Evolutionary conservation across 2,329 filamentous ascomycete genomes (phyloP).

Genomic region (Leptographium radiaticola): DNA sequence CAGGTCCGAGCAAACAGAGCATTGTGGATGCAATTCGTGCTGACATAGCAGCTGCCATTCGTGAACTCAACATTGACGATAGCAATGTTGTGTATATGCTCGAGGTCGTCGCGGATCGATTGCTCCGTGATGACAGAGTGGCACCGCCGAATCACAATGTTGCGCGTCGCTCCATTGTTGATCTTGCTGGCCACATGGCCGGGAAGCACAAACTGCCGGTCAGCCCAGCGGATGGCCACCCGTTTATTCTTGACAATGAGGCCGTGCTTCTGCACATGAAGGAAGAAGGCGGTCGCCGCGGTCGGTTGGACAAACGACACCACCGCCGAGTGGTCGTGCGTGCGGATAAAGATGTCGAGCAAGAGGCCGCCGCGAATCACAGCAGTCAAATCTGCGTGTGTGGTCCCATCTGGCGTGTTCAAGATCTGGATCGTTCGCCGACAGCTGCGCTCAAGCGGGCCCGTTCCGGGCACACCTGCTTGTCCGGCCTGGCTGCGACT

Average conservation of each 20-base stretch:
- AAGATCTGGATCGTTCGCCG: slow-evolving; percentile 48
- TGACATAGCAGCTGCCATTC: slow-evolving; percentile 50
- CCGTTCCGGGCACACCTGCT: background rate
- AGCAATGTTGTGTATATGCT: slow-evolving; percentile 70
- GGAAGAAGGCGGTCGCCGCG: slow-evolving; percentile 51
- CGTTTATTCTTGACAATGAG: slow-evolving; percentile 57
- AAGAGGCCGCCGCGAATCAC: slow-evolving; percentile 58
- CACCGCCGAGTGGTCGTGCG: slow-evolving; percentile 43
- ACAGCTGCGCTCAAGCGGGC: slow-evolving; percentile 12
- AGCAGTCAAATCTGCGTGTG: slow-evolving; percentile 51
- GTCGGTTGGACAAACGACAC: slow-evolving; percentile 57
- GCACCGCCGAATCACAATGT: slow-evolving; percentile 54
- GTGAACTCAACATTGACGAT: slow-evolving; percentile 52
- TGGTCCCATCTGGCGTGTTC: slow-evolving; percentile 48
- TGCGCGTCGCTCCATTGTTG: slow-evolving; percentile 54
- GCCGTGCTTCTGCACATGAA: slow-evolving; percentile 49
- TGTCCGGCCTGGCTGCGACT: background rate
- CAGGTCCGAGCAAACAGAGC: slow-evolving; percentile 65
- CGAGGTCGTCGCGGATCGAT: slow-evolving; percentile 56
- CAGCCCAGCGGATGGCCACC: slow-evolving; percentile 57
- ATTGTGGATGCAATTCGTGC: slow-evolving; percentile 64
- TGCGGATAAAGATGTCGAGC: slow-evolving; percentile 52
- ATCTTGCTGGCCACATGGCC: slow-evolving; percentile 53
- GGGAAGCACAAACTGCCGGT: slow-evolving; percentile 55
- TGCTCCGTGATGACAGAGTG: slow-evolving; percentile 46